Evolutionary conservation across 306 rosid genomes (phyloP), one percentile per base, ranked within the genome.

Genomic region (Hippophae tibetana): DNA sequence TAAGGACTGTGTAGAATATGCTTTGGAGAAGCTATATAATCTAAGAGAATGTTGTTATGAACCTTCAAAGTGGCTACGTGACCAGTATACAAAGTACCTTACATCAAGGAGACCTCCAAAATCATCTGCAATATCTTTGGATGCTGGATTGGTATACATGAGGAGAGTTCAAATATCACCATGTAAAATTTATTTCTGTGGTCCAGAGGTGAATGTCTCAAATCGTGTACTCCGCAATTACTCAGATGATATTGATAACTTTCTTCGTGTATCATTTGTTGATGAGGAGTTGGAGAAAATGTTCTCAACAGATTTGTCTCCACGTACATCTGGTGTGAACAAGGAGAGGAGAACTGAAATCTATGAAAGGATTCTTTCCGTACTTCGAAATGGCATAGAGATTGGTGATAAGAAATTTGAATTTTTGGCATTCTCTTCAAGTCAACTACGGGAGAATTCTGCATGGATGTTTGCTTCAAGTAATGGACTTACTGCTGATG

Each of bases 401-500:
- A 72, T 86, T 76, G 94, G 94, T 26, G 81, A 74, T 6, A 90
- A 79, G 79, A 86, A 65, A 68, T 90, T 86, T 70, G 88, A 86
- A 44, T 86, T 87, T 81, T 85, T 90, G 3, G 97, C 95, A 44
- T 90, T 84, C 74, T 90, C 97, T 4, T 77, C 97, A 13, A 90
- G 97, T 81, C 95, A 86, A 46, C 58, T 90, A 68, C 75, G 95
- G 45, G 97, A 90, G 8, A 84, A 74, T 68, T 84, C 97, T 13
- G 13, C 66, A 40, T 90, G 97, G 97, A 90, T 90, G 97, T 90
- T 90, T 84, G 90, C 97, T 79, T 65, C 89, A 13, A 56, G 58
- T 8, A 3, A 41, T 44, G 79, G 60, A 48, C 27, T 43, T 46
- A 71, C 74, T 64, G 94, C 95, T 47, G 63, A 69, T 13, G 6